Evolutionary conservation across 1,284 basidiomycete genomes (phyloP), one percentile per base, ranked within the genome.

Genomic region (Puccinia horiana): DNA sequence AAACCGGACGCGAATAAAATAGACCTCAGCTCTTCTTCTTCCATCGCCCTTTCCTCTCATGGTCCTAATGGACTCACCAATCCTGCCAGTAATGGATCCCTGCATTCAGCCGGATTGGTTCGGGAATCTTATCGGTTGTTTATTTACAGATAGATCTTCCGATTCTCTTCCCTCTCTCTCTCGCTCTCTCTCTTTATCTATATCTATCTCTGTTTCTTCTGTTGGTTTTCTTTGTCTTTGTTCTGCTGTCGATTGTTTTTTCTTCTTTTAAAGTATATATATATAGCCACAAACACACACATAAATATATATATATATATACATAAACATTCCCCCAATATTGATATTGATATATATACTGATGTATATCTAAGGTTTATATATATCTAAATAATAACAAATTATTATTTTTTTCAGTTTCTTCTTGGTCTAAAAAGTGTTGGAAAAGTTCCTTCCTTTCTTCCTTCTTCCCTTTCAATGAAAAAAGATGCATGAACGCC

Each of bases 1-100:
- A 75, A 56, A 54, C 37, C 52, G 0, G 85, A 85, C 14, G 85
- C 85, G 0, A 37, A 70, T n/a, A 70, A 70, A 49, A 29, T 23
- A 23, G 69, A 49, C 69, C 42, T n/a, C 69, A 14, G 14, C 9
- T 12, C 42, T 18, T 16, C 42, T n/a, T 32, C 37, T 9, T n/a
- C 65, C 23, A 4, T 6, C n/a, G 29, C 67, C 67, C 1, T 12
- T n/a, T 11, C 40, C 20, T 69, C 67, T 23, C 37, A 63, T 29
- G 11, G 29, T 20, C 61, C 61, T n/a, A n/a, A n/a, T n/a, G n/a
- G n/a, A 58, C 29, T 58, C 56, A 8, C n/a, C 56, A 58, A 20
- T 42, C 63, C 63, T 23, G 11, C 29, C n/a, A 63, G 29, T 32
- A 52, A 52, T 58, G n/a, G n/a, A 5, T 29, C 56, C 29, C 26